phyloP scores from a whole-genome alignment of 805 yeast species.

The Kockiozyma suomiensis region DNA sequence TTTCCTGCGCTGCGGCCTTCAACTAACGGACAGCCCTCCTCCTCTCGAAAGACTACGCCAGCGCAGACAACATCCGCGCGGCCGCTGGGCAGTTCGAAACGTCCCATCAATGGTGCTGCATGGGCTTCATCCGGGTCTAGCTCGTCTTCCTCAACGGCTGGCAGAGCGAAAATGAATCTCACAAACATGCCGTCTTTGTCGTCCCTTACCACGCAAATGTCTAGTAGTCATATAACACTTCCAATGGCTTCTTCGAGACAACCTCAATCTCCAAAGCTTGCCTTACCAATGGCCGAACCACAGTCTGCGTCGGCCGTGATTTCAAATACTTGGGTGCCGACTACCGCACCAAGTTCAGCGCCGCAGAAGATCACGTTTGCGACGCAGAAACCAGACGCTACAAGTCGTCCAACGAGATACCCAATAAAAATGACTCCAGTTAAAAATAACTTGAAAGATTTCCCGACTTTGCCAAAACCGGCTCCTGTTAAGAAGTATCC shows the following conservation, averaged over 20 bases:
- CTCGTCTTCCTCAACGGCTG: conserved; percentile 3
- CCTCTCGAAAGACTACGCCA: not conserved
- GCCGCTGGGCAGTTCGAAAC: not conserved
- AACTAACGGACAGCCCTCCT: conserved; percentile 1
- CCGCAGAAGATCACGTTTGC: conserved; percentile 24
- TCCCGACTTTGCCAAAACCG: conserved; percentile 29
- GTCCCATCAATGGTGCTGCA: conserved; percentile 8
- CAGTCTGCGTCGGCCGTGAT: conserved; percentile 19
- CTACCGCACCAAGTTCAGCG: conserved; percentile 10
- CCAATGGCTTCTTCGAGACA: conserved; percentile 12
- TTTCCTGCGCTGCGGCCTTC: conserved; percentile 16
- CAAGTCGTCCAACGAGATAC: not conserved
- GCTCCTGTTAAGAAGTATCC: not conserved
- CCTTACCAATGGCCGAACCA: conserved; percentile 18
- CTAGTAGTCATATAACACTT: not conserved
- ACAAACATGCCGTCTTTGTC: conserved; percentile 13
- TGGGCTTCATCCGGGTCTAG: conserved; percentile 4
- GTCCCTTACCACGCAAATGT: conserved; percentile 1
- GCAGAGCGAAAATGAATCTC: conserved; percentile 3
- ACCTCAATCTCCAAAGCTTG: conserved; percentile 14
- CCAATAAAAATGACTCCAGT: not conserved
- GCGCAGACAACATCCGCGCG: not conserved
- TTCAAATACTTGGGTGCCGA: conserved; percentile 25
- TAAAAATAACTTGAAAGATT: conserved; percentile 23
- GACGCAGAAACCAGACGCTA: not conserved